Conservation (phyloP, 1,284 basidiomycete genomes). For the Marasmius oreades region DNA sequence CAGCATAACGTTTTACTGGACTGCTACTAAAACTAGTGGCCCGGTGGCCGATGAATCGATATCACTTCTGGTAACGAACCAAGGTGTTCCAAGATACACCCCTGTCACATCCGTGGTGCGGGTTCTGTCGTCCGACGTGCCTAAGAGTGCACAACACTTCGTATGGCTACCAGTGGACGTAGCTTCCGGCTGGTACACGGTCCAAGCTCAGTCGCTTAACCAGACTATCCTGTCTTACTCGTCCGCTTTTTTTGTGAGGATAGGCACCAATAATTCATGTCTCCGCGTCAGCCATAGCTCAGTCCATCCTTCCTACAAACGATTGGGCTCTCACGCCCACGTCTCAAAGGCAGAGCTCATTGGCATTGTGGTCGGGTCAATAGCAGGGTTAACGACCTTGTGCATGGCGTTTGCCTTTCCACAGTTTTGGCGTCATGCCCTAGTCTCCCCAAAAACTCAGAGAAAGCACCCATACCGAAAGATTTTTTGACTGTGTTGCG, state of each 20-base stretch:
- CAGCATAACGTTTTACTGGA: neutral
- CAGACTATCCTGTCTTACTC: constrained; percentile 14
- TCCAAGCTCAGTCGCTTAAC: constrained; percentile 22
- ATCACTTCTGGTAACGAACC: constrained; percentile 3
- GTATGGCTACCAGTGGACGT: constrained; percentile 36
- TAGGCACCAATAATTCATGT: constrained; percentile 37
- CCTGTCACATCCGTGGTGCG: neutral
- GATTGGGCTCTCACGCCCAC: neutral
- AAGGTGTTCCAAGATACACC: neutral
- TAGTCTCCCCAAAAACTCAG: neutral
- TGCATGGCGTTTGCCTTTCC: constrained; percentile 5
- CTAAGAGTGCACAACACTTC: constrained; percentile 14
- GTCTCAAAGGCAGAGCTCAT: neutral
- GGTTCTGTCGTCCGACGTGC: constrained; percentile 4
- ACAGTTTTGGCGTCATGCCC: constrained; percentile 1
- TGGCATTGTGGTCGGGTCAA: constrained; percentile 1
- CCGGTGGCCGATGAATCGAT: neutral
- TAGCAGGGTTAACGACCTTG: neutral
- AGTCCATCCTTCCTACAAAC: neutral
- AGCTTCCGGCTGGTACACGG: constrained; percentile 39
- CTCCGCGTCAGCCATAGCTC: constrained; percentile 15
- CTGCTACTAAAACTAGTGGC: neutral
- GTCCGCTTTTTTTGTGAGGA: constrained; percentile 34
- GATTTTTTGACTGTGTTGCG: neutral
- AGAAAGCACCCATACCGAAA: neutral